These are phyloP conservation scores for Vitis vinifera DNA, from an alignment of 164 flowering plant genomes.

Conservation along the genomic window ASM3070453v1 NC_081809.1:6062001-6062500, in stretches of 20 bases:
- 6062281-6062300: slow-evolving; percentile 47
- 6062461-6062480: too few relatives aligned
- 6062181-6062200: slow-evolving; percentile 56
- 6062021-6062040: slow-evolving; percentile 45
- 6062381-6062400: slow-evolving; percentile 46
- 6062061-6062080: slow-evolving; percentile 42
- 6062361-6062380: slow-evolving; percentile 36
- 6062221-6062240: slow-evolving; percentile 54
- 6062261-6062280: slow-evolving; percentile 24
- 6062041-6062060: slow-evolving; percentile 35
- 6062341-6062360: slow-evolving; percentile 33
- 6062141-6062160: slow-evolving; percentile 31
- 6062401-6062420: slow-evolving; percentile 27
- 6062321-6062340: slow-evolving; percentile 33
- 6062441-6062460: too few relatives aligned
- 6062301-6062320: slow-evolving; percentile 45
- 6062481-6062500: too few relatives aligned
- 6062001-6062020: slow-evolving; percentile 31
- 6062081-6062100: slow-evolving; percentile 22
- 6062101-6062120: slow-evolving; percentile 32
- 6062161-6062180: slow-evolving; percentile 43
- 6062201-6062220: slow-evolving; percentile 47
- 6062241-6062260: slow-evolving; percentile 44
- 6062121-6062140: slow-evolving; percentile 28
- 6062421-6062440: slow-evolving; percentile 15